Percentiles rank a stretch among this genome's conserved stretches.
Evolutionary conservation across 805 yeast genomes (phyloP).

Genomic region (Candida wancherniae): DNA sequence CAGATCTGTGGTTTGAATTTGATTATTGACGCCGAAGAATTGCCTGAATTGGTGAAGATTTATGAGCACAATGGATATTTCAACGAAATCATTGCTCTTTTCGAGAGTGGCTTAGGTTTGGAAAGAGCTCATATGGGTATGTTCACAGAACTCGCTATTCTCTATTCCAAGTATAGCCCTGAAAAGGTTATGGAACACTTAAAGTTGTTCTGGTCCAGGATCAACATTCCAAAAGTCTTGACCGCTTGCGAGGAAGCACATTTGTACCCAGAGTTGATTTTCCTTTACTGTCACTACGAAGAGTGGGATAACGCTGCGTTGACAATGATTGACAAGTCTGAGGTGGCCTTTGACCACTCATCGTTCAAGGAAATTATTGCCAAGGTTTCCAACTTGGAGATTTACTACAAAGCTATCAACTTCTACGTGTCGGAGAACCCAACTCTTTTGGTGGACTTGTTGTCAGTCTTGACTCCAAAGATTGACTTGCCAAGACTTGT

Average conservation of each 20-base stretch:
- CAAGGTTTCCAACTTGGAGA: slow-evolving; percentile 93
- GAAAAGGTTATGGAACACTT: slow-evolving; percentile 91
- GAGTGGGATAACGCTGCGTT: slow-evolving; percentile 99
- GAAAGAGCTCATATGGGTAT: slow-evolving; percentile 99
- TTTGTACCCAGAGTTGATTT: slow-evolving; percentile 92
- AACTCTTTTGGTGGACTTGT: slow-evolving; percentile 77
- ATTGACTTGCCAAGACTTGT: slow-evolving; percentile 93
- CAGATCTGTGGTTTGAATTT: slow-evolving; percentile 98
- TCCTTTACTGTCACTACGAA: slow-evolving; percentile 95
- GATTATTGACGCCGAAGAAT: slow-evolving; percentile 95
- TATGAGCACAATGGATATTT: slow-evolving; percentile 91
- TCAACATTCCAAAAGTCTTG: slow-evolving; percentile 95
- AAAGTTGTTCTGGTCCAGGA: slow-evolving; percentile 96
- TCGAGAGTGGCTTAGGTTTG: slow-evolving; percentile 91
- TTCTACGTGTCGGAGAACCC: slow-evolving; percentile 93
- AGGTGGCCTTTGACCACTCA: slow-evolving; percentile 87
- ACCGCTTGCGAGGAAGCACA: slow-evolving; percentile 92
- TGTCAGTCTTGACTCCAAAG: slow-evolving; percentile 80
- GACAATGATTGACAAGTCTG: slow-evolving; percentile 92
- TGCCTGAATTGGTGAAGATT: slow-evolving; percentile 79
- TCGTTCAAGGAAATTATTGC: slow-evolving; percentile 93
- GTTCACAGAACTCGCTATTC: slow-evolving; percentile 92
- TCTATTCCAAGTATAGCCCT: slow-evolving; percentile 88
- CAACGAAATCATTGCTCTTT: slow-evolving; percentile 83
- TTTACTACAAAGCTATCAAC: slow-evolving; percentile 94